Conservation (phyloP, 129 eudicot species). For the Flaveria bidentis region DNA sequence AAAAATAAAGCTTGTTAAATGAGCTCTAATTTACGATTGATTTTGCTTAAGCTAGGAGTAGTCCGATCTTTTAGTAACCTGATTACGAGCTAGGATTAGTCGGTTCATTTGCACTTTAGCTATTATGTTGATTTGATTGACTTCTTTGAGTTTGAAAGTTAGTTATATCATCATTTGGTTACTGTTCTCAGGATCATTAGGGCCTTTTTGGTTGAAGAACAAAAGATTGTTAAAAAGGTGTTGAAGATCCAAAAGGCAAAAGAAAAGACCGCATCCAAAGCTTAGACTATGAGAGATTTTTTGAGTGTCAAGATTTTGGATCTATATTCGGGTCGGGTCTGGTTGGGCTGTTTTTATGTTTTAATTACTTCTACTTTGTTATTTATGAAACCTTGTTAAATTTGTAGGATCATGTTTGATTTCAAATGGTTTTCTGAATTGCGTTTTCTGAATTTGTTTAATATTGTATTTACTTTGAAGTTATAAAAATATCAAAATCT, state of each 20-base stretch:
- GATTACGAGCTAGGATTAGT: too few species aligned
- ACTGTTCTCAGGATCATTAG: constrained; percentile 60
- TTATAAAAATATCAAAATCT: too few species aligned
- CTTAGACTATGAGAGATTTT: constrained; percentile 41
- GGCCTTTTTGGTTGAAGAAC: constrained; percentile 90
- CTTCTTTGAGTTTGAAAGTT: not conserved
- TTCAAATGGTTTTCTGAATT: constrained; percentile 24
- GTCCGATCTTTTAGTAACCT: too few species aligned
- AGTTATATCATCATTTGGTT: not conserved
- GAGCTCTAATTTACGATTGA: too few species aligned
- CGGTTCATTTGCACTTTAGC: not conserved
- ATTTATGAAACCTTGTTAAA: constrained; percentile 1
- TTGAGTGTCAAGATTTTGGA: constrained; percentile 36
- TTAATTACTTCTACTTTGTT: constrained; percentile 6
- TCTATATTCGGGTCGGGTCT: constrained; percentile 15
- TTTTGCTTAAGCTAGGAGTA: too few species aligned
- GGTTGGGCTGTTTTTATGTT: not conserved
- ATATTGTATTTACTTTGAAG: not conserved
- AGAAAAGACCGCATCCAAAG: constrained; percentile 66
- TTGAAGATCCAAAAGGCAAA: constrained; percentile 86
- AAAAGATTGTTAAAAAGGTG: constrained; percentile 87
- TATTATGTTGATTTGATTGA: not conserved
- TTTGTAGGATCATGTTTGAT: constrained; percentile 16
- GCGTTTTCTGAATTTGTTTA: not conserved
- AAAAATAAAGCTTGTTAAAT: too few species aligned